Percentiles rank a stretch among this genome's conserved stretches.
Conservation (phyloP, 108 stramenopile species). For the Epithemia pelagica region DNA sequence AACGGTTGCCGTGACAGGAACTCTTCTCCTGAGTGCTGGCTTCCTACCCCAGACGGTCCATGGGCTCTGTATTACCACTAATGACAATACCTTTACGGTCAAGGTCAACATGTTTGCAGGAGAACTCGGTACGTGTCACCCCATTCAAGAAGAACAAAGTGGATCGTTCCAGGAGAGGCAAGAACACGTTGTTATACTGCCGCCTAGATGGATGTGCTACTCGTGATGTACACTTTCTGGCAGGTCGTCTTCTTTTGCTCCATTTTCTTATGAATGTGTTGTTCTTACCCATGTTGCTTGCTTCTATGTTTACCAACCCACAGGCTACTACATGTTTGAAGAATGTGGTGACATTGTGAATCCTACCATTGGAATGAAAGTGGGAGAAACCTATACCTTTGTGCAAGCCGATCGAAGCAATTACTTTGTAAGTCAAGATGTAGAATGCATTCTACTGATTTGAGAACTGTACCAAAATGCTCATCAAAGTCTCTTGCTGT, state of each 20-base stretch:
- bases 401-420: constrained; percentile 36
- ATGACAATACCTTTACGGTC: constrained; percentile 14
- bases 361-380: constrained; percentile 69
- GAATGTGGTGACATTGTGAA: constrained; percentile 66
- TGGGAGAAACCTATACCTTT: constrained; percentile 72
- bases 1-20: too few species aligned
- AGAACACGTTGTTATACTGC: not conserved
- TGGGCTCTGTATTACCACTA: constrained; percentile 14
- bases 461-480: too few species aligned
- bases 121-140: constrained; percentile 22
- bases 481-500: too few species aligned
- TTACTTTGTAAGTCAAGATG: constrained; percentile 9
- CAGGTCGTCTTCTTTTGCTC: not conserved
- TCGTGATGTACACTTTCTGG: not conserved
- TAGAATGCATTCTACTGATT: too few species aligned
- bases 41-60: not conserved
- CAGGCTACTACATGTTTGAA: constrained; percentile 75
- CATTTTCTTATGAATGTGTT: not conserved
- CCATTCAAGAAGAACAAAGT: too few species aligned
- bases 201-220: not conserved
- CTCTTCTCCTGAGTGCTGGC: too few species aligned
- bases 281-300: not conserved
- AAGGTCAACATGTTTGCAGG: constrained; percentile 23
- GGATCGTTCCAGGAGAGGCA: too few species aligned
- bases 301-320: not conserved